phyloP scores from a whole-genome alignment of 2,329 filamentous ascomycete species.

The Beauveria rudraprayagi region DNA sequence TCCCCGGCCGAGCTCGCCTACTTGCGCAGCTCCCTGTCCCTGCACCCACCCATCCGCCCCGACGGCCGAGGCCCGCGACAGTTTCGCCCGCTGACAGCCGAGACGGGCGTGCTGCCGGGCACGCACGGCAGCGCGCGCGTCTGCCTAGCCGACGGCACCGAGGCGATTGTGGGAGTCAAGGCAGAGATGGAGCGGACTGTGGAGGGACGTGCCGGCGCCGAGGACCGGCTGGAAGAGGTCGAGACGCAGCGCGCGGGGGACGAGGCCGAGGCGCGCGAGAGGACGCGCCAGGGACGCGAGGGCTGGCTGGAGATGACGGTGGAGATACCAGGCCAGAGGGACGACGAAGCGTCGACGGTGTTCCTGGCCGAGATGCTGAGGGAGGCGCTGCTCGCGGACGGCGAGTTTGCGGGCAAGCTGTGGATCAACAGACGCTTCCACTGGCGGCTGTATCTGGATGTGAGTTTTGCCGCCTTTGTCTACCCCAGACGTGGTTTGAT shows the following conservation, averaged over 20 bases:
- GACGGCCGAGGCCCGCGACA: conserved; percentile 76
- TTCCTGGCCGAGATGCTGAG: conserved; percentile 83
- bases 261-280: conserved; percentile 30
- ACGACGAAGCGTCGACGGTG: conserved; percentile 83
- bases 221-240: conserved; percentile 21
- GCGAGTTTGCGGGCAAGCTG: conserved; percentile 60
- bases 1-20: conserved; percentile 96
- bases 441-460: conserved; percentile 94
- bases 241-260: conserved; percentile 29
- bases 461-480: conserved; percentile 37
- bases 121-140: conserved; percentile 90
- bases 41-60: conserved; percentile 76
- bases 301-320: conserved; percentile 88
- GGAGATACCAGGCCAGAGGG: conserved; percentile 82
- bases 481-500: background rate
- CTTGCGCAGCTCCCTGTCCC: conserved; percentile 77
- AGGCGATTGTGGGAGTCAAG: conserved; percentile 93
- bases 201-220: conserved; percentile 18
- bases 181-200: conserved; percentile 78
- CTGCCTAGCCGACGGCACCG: conserved; percentile 89
- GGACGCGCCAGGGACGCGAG: conserved; percentile 36
- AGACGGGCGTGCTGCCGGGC: conserved; percentile 80
- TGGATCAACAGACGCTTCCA: conserved; percentile 89
- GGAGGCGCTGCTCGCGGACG: conserved; percentile 73
- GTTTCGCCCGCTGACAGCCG: conserved; percentile 84